A percentile compares a stretch with the other conserved stretches of the same genome.
These are phyloP conservation scores for Dioszegia hungarica DNA, from an alignment of 768 basidiomycete species.

Conservation along the genomic window DNA sequence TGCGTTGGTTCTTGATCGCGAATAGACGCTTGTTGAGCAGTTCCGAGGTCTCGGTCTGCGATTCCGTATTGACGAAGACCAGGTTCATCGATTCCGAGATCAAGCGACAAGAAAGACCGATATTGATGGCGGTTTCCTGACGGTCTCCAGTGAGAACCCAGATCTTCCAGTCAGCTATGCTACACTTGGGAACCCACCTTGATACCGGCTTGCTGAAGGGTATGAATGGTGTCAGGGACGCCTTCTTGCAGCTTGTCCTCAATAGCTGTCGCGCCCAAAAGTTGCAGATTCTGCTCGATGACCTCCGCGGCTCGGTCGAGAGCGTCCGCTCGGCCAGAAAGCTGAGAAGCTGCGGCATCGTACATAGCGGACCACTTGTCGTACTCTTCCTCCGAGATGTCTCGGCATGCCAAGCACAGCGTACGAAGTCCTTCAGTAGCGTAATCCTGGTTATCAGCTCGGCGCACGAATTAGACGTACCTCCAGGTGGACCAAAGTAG, in stretches of 20 bases:
- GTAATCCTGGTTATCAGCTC: conserved; percentile 59
- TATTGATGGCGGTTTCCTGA: conserved; percentile 99
- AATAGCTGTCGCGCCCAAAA: conserved; percentile 94
- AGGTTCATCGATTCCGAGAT: conserved; percentile 99
- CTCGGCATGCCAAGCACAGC: conserved; percentile 90
- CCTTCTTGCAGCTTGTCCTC: conserved; percentile 99
- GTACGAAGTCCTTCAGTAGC: conserved; percentile 95
- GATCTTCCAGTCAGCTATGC: conserved; percentile 54
- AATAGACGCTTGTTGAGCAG: conserved; percentile 81
- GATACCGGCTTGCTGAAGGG: conserved; percentile 94
- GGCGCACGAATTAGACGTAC: conserved; percentile 27
- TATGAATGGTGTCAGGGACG: conserved; percentile 96
- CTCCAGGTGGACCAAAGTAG: conserved; percentile 82
- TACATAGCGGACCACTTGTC: conserved; percentile 81
- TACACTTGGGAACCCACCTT: conserved; percentile 61
- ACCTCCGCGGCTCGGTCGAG: conserved; percentile 90
- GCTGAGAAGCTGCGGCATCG: conserved; percentile 85
- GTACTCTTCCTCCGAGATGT: conserved; percentile 87
- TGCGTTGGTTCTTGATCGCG: conserved; percentile 89
- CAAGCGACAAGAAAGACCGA: conserved; percentile 92
- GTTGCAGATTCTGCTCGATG: conserved; percentile 87
- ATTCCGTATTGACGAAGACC: conserved; percentile 92
- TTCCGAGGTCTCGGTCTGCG: conserved; percentile 70
- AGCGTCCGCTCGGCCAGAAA: conserved; percentile 84
- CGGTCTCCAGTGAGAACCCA: conserved; percentile 98